Percentiles rank a stretch among this genome's conserved stretches.
Evolutionary conservation across 225 moss, liverwort and hornwort species (phyloP).

Genomic region (Physcomitrellopsis africana): DNA sequence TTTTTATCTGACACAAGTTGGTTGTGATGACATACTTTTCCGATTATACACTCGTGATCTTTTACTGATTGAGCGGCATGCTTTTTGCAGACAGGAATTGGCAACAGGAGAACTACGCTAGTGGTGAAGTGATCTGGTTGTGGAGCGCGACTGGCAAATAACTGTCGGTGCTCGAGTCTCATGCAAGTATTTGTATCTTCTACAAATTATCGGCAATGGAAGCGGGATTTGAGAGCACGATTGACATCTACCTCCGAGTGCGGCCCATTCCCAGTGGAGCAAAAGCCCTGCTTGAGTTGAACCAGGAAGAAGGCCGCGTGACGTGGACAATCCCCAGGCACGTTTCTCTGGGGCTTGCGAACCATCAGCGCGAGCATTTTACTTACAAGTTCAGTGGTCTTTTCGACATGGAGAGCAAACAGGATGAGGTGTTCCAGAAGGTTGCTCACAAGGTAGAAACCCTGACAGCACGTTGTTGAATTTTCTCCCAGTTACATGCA

Average conservation of each 20-base stretch:
- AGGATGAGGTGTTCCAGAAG: conserved; percentile 60
- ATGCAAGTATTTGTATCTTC: not conserved
- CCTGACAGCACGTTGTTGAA: not conserved
- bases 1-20: accelerated
- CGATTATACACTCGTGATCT: not conserved
- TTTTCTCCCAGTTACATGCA: not conserved
- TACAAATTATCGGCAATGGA: conserved; percentile 28
- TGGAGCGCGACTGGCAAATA: not conserved
- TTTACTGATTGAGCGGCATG: not conserved
- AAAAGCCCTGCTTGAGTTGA: conserved; percentile 39
- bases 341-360: conserved; percentile 40
- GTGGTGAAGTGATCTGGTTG: not conserved
- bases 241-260: conserved; percentile 59
- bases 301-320: conserved; percentile 52
- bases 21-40: not conserved
- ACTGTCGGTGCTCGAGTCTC: not conserved
- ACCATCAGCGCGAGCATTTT: conserved; percentile 63
- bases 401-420: conserved; percentile 58
- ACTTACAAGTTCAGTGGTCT: conserved; percentile 57
- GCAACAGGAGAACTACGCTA: not conserved
- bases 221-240: conserved; percentile 42
- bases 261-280: conserved; percentile 51
- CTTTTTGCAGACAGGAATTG: not conserved
- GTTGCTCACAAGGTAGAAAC: conserved; percentile 58
- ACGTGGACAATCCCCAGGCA: conserved; percentile 58